phyloP scores from a whole-genome alignment of 257 asterid genomes.

The Paulownia fortunei region DNA sequence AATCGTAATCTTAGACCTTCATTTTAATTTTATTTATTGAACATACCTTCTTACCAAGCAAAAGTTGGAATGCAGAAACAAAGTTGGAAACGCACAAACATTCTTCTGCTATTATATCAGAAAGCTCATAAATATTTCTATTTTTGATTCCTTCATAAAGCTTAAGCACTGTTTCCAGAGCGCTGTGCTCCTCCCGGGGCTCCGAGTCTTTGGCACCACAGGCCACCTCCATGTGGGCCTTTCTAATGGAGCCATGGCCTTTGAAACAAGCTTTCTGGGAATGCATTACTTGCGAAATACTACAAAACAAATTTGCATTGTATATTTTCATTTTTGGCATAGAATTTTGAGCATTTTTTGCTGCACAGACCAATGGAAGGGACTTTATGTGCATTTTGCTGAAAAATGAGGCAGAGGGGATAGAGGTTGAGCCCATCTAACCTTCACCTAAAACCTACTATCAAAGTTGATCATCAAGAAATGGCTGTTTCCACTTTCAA shows the following conservation, averaged over 20 bases:
- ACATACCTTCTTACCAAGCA: constrained; percentile 73
- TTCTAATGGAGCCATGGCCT: constrained; percentile 25
- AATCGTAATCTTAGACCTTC: too few relatives aligned
- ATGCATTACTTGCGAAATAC: constrained; percentile 1
- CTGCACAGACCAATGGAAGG: background rate
- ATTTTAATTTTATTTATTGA: background rate
- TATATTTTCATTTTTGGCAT: background rate
- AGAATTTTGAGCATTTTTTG: constrained; percentile 4
- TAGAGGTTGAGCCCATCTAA: constrained; percentile 29
- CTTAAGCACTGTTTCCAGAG: constrained; percentile 70
- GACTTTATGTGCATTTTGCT: constrained; percentile 30
- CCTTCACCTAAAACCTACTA: background rate
- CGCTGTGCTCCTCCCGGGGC: constrained; percentile 41
- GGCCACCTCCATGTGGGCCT: constrained; percentile 24
- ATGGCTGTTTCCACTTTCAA: background rate
- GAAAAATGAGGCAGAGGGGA: constrained; percentile 19
- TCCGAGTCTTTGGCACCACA: constrained; percentile 29
- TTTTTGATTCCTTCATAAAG: constrained; percentile 65
- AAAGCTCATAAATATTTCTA: constrained; percentile 45
- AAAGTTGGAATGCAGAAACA: constrained; percentile 49
- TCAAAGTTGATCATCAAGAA: constrained; percentile 11
- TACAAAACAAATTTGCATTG: constrained; percentile 1
- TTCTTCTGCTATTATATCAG: constrained; percentile 74
- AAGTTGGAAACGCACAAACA: constrained; percentile 70
- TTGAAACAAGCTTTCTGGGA: constrained; percentile 2